Percentiles rank a stretch among this genome's conserved stretches.
These are phyloP conservation scores for Ustilago trichophora DNA, from an alignment of 1,284 basidiomycete genomes.

Conservation along the genomic window DNA sequence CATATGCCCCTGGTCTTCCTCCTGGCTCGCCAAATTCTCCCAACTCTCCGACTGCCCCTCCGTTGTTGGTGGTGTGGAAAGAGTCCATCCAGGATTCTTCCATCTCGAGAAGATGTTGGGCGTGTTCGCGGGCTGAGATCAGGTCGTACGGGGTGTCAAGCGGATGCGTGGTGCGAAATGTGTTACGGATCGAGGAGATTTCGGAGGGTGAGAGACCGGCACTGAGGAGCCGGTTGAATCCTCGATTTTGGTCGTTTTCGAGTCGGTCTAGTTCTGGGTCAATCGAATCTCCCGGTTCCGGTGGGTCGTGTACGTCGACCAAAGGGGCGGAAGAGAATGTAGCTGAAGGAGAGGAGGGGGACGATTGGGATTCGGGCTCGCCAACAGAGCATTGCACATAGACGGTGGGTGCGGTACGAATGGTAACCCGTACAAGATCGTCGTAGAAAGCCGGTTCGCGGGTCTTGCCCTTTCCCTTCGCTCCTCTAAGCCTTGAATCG, in stretches of 20 bases:
- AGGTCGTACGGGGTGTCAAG: conserved; percentile 20
- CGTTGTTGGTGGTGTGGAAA: conserved; percentile 8
- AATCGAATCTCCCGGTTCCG: neutral
- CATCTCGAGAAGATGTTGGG: conserved; percentile 31
- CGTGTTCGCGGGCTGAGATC: conserved; percentile 22
- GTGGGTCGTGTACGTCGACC: neutral
- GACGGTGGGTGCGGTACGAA: conserved; percentile 26
- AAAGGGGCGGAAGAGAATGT: neutral
- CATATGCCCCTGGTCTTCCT: conserved; percentile 3
- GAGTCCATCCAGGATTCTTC: conserved; percentile 49
- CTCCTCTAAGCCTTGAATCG: neutral
- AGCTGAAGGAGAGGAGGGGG: neutral
- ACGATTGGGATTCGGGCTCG: neutral
- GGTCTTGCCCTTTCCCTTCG: conserved; percentile 30
- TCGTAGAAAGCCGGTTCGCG: conserved; percentile 20
- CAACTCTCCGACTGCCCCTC: neutral
- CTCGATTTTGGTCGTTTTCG: conserved; percentile 9
- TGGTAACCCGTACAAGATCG: conserved; percentile 11
- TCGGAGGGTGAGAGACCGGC: conserved; percentile 28
- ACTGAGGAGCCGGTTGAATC: conserved; percentile 38
- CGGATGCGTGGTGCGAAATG: conserved; percentile 29
- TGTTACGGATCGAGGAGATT: conserved; percentile 26
- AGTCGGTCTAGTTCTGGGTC: neutral
- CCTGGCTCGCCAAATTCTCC: conserved; percentile 2
- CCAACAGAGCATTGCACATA: conserved; percentile 50